These are phyloP conservation scores for Bassia scoparia DNA, from an alignment of 148 eudicot species.

Conservation along the genomic window DNA sequence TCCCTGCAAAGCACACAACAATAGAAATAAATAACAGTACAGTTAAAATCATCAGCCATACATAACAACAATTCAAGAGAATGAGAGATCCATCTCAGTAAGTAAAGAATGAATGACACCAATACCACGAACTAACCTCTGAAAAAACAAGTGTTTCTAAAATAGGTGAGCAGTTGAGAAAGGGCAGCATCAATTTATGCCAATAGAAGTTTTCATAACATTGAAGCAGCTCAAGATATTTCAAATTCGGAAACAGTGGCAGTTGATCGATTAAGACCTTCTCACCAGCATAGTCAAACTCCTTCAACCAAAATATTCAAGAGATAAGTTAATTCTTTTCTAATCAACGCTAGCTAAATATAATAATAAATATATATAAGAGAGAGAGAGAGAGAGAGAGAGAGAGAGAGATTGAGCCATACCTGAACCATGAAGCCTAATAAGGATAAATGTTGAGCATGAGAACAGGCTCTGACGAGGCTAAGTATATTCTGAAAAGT, in stretches of 20 bases:
- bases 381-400: background rate
- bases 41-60: background rate
- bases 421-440: background rate
- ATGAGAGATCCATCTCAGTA: background rate
- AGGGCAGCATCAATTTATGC: constrained; percentile 7
- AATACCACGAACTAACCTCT: background rate
- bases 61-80: too few relatives aligned
- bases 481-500: background rate
- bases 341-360: background rate
- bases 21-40: background rate
- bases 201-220: background rate
- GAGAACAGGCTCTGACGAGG: constrained; percentile 17
- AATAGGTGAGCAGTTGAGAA: constrained; percentile 2
- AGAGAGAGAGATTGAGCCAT: background rate
- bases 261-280: constrained; percentile 1
- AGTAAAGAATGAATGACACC: background rate
- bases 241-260: constrained; percentile 11
- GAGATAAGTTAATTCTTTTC: background rate
- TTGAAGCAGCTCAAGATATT: background rate
- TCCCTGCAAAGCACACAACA: background rate
- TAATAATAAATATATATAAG: background rate
- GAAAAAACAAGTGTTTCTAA: constrained; percentile 11
- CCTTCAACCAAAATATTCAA: background rate
- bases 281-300: background rate
- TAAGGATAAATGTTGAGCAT: constrained; percentile 19